Conservation (phyloP, 163 green algal species). For the Chlamydomonas reinhardtii region DNA sequence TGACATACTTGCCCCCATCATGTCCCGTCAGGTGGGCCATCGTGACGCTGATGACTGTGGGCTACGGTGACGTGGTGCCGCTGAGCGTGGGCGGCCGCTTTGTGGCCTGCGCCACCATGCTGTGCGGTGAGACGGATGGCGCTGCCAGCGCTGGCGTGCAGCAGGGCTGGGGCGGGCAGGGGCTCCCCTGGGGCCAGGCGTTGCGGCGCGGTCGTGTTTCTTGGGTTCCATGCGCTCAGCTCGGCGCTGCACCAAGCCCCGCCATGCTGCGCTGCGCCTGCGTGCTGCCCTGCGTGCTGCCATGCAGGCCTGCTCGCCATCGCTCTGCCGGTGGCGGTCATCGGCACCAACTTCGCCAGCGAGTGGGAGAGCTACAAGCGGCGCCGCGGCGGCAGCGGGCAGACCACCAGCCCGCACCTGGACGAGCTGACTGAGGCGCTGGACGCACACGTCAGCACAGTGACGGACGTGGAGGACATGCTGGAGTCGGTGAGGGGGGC, state of each 20-base stretch:
- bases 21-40: constrained; percentile 58
- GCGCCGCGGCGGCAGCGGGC: neutral
- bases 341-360: constrained; percentile 62
- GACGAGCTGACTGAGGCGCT: neutral
- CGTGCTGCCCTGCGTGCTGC: no score
- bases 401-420: neutral
- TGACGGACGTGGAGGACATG: neutral
- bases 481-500: constrained; percentile 2
- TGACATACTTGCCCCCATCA: no score
- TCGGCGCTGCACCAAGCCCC: neutral
- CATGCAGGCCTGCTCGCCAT: constrained; percentile 55
- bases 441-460: neutral
- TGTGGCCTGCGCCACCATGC: constrained; percentile 57
- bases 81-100: constrained; percentile 51
- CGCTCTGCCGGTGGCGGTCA: constrained; percentile 64
- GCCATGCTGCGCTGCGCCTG: no score
- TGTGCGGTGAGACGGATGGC: constrained; percentile 45
- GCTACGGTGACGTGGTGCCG: constrained; percentile 67
- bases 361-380: constrained; percentile 51
- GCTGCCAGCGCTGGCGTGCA: neutral
- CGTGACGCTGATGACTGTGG: constrained; percentile 70
- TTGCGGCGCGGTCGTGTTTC: no score
- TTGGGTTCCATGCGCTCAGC: no score
- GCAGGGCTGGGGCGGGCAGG: neutral
- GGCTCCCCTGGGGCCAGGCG: neutral